phyloP scores from a whole-genome alignment of 345 rosid genomes.

The Aquilaria yunnanensis region DNA sequence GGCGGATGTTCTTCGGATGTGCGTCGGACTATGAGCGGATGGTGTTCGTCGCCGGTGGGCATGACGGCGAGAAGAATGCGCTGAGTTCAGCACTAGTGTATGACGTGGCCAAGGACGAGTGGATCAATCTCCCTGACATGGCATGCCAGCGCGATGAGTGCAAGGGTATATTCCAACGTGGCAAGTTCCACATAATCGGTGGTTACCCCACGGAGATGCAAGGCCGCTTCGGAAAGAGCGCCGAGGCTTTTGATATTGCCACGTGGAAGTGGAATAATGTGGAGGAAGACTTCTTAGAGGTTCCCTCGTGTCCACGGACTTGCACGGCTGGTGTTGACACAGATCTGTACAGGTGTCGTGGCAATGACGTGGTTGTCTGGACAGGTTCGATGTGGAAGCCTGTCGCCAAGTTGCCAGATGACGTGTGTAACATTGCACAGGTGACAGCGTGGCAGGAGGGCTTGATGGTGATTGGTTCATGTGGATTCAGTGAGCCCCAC shows the following conservation, averaged over 20 bases:
- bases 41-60: constrained; percentile 77
- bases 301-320: constrained; percentile 27
- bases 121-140: constrained; percentile 68
- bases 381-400: constrained; percentile 34
- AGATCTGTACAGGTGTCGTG: constrained; percentile 33
- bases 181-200: constrained; percentile 66
- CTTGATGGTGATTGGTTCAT: constrained; percentile 55
- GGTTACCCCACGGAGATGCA: constrained; percentile 76
- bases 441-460: constrained; percentile 36
- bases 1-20: constrained; percentile 58
- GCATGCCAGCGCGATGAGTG: constrained; percentile 71
- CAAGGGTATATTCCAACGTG: constrained; percentile 45
- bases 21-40: constrained; percentile 50
- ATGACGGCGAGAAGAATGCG: constrained; percentile 61
- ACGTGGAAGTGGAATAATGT: constrained; percentile 42
- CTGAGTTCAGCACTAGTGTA: constrained; percentile 51
- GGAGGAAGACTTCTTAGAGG: constrained; percentile 24
- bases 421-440: constrained; percentile 27
- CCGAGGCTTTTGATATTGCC: constrained; percentile 38
- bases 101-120: constrained; percentile 50
- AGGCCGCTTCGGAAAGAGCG: constrained; percentile 46
- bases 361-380: constrained; percentile 27
- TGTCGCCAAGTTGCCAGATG: constrained; percentile 44
- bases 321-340: constrained; percentile 22
- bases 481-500: constrained; percentile 28